phyloP scores from a whole-genome alignment of 148 eudicot genomes.

The Rhododendron mucronatum region DNA sequence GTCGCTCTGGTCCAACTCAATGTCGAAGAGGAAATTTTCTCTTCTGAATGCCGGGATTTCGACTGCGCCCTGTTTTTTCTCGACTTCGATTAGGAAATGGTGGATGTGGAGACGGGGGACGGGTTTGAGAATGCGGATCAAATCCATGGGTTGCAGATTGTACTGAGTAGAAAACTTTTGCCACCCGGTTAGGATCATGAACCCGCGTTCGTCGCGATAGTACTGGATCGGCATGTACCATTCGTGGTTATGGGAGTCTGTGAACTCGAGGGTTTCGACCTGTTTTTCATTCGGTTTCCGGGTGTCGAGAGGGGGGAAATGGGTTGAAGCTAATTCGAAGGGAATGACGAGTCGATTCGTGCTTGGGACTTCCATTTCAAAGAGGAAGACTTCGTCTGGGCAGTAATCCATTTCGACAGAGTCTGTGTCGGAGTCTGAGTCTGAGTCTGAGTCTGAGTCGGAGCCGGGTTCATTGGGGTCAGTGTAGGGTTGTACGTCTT shows the following conservation, averaged over 20 bases:
- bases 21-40: background rate
- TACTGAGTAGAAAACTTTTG: background rate
- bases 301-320: background rate
- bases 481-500: background rate
- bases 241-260: background rate
- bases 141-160: background rate
- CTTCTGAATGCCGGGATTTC: background rate
- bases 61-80: background rate
- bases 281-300: background rate
- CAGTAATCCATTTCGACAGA: no score
- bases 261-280: background rate
- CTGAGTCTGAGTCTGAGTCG: background rate
- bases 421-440: background rate
- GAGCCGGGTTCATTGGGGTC: background rate
- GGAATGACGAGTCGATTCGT: background rate
- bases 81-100: background rate
- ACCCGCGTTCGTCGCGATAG: background rate
- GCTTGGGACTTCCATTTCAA: background rate
- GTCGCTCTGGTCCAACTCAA: background rate
- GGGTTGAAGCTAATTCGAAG: background rate
- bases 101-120: background rate
- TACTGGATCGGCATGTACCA: background rate
- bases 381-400: background rate
- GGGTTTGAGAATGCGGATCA: background rate
- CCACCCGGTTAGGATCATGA: background rate